Base-by-base conservation (phyloP, 108 stramenopile genomes). In the Asterionellopsis glacialis region DNA sequence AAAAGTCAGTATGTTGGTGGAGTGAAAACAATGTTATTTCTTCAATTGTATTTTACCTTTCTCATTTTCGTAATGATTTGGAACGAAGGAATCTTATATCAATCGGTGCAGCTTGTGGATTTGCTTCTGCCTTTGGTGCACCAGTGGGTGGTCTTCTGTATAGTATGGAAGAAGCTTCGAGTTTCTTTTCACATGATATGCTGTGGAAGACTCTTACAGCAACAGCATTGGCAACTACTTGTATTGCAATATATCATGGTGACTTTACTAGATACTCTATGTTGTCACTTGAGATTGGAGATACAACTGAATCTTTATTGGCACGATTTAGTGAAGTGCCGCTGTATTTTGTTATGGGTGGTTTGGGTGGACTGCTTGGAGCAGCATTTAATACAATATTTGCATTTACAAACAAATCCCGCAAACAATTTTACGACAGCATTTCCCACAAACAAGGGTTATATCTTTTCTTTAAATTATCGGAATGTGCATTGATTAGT, bases 311-410 rank as follows among this genome's bases (percentile, higher is more conserved):
- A n/a, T 41, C 56, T 21, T 18, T 21, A 38, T n/a, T 67, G 19
- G n/a, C 33, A 14, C 56, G 19, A n/a, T 59, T 73, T 4, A 21
- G 23, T 5, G 67, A 72, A 55, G 24, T 77, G 1, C 68, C 68
- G 14, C 12, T 64, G 9, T 72, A 68, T 28, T 45, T 59, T 57
- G 9, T 54, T 11, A 25, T 73, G 5, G 76, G 76, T 7, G 21
- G 41, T 0, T 4, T 47, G 11, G 76, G 76, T 11, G 76, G 76
- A 13, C 9, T 77, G 24, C 14, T 77, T 27, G 76, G 76, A 21
- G 70, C 71, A 13, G 18, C 45, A 25, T 77, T 77, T 43, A 73
- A 73, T 41, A 11, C 25, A 19, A 24, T 7, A 13, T 40, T 19
- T 48, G 21, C 19, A 48, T 19, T 4, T 21, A 48, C 21, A 21